Evolutionary conservation across 2,329 filamentous ascomycete species (phyloP), one percentile per base, ranked within the genome.

Genomic region (Colletotrichum paranaense): DNA sequence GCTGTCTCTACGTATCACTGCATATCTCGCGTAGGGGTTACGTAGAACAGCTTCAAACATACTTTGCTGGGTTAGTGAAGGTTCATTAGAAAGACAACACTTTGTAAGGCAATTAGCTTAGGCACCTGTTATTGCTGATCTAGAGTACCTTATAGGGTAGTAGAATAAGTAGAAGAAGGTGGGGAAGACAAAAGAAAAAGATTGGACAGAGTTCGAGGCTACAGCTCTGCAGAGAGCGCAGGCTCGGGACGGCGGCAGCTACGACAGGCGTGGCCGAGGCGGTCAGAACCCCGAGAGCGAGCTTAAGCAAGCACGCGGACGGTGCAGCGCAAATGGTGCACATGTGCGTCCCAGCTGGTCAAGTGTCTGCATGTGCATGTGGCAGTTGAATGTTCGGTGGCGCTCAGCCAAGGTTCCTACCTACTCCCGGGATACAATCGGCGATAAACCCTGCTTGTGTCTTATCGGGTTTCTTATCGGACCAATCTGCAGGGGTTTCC

Each of bases 381-480:
- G 30, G 56, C 64, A 62, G 28, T 63, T 11, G 38, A 7, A 32
- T n/a, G n/a, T 59, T 32, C 32, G 32, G 5, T 49, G 42, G 42
- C 52, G 19, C 62, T 55, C 55, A 62, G 62, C 32, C 65, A 70
- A 35, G 26, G 11, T 24, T 22, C 11, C 38, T 26, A 60, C 22
- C 58, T 24, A 38, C 66, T 63, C 35, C 46, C 4, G 28, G 24
- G 42, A 16, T n/a, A 60, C 42, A 38, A 46, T 59, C 63, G 32
- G 60, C 53, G 8, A 66, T 22, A 30, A 42, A 42, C 55, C 26
- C 42, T 49, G 42, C 42, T 22, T 11, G 19, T 46, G n/a, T 32
- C 68, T 70, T 67, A 70, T 70, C 62, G 42, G n/a, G 11, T 4
- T 32, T 14, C 12, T 60, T 66, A 58, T 70, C 67, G n/a, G 42